Percentiles rank a stretch among this genome's conserved stretches.
Conservation (phyloP, 768 basidiomycete species). For the Boletus rufocinnamomeus region DNA sequence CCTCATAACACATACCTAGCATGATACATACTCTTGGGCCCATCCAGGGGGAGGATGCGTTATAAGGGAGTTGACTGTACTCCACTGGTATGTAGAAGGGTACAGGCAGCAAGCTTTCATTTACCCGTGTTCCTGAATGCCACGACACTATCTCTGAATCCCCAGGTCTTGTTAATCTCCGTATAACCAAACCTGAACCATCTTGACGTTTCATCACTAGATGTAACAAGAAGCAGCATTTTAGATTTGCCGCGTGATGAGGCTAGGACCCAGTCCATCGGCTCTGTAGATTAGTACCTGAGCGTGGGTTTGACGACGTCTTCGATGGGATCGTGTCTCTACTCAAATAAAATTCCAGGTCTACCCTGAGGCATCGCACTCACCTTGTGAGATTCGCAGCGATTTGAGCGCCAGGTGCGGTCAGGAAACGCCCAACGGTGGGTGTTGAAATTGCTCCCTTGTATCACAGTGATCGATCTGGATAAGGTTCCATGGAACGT, state of each 20-base stretch:
- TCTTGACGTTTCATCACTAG: neutral
- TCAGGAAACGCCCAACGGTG: neutral
- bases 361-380: neutral
- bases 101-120: constrained; percentile 3
- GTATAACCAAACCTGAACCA: neutral
- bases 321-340: neutral
- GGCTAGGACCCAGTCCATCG: neutral
- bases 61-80: neutral
- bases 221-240: neutral
- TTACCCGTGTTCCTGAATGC: neutral
- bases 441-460: neutral
- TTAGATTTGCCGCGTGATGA: constrained; percentile 1
- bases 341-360: neutral
- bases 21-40: too few relatives aligned
- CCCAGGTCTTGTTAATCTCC: constrained; percentile 6
- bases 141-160: constrained; percentile 2
- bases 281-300: neutral
- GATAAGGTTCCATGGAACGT: constrained; percentile 2
- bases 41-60: too few relatives aligned
- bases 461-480: neutral
- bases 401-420: neutral
- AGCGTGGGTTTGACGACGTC: neutral
- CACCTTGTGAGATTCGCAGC: neutral
- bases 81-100: neutral
- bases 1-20: too few relatives aligned